Conservation (phyloP, 805 yeast species). For the Ogataea siamensis region DNA sequence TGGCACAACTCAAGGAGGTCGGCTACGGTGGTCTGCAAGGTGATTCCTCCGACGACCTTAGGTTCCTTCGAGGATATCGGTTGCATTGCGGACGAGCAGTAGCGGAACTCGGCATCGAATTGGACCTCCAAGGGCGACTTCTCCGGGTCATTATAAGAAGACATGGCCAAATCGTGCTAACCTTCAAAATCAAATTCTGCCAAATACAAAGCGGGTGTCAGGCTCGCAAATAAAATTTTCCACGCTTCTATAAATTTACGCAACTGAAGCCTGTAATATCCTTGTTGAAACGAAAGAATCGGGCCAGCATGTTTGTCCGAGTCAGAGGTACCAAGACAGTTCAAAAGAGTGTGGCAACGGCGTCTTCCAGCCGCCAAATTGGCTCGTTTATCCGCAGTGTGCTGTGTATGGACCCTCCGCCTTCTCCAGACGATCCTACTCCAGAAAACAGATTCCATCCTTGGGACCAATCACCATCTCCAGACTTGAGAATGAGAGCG, state of each 20-base stretch:
- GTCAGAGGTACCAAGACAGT: conserved; percentile 1
- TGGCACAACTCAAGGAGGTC: conserved; percentile 15
- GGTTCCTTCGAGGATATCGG: not conserved
- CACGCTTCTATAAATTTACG: not conserved
- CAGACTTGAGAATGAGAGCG: conserved; percentile 85
- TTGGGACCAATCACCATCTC: conserved; percentile 92
- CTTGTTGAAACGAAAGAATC: not conserved
- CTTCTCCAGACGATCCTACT: conserved; percentile 65
- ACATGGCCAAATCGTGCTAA: conserved; percentile 1
- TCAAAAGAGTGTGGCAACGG: not conserved
- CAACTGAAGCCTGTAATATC: not conserved
- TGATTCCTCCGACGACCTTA: conserved; percentile 10
- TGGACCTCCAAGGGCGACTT: conserved; percentile 16
- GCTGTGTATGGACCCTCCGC: conserved; percentile 55
- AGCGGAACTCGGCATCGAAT: conserved; percentile 20
- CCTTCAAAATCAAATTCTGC: conserved; percentile 2
- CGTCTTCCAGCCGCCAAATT: conserved; percentile 12
- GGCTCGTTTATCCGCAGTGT: conserved; percentile 38
- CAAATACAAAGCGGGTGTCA: conserved; percentile 4
- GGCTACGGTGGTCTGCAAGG: conserved; percentile 19
- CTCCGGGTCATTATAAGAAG: conserved; percentile 4
- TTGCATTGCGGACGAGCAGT: conserved; percentile 5
- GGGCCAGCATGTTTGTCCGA: conserved; percentile 8
- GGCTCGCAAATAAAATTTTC: conserved; percentile 10
- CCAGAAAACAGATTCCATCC: conserved; percentile 72